phyloP scores from a whole-genome alignment of 345 rosid species.

The Pugionium cornutum region DNA sequence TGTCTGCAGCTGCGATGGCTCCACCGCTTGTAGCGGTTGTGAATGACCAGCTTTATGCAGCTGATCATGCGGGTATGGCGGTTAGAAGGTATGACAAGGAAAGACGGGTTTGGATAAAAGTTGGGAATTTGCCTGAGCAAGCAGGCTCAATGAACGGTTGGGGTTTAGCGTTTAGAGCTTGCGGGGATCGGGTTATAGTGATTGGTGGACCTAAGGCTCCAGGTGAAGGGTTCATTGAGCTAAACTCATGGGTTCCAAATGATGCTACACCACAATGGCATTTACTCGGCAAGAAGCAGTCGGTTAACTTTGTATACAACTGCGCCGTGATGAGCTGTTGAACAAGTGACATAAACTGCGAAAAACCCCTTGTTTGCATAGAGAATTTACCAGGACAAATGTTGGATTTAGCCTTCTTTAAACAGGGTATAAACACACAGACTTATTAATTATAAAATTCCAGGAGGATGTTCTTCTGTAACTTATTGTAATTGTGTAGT shows the following conservation, averaged over 20 bases:
- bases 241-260: slow-evolving; percentile 71
- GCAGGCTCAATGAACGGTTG: slow-evolving; percentile 70
- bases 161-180: slow-evolving; percentile 85
- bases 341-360: slow-evolving; percentile 17
- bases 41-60: slow-evolving; percentile 70
- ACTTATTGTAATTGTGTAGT: slow-evolving; percentile 34
- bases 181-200: slow-evolving; percentile 65
- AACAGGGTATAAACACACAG: slow-evolving; percentile 33
- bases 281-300: slow-evolving; percentile 54
- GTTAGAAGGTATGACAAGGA: slow-evolving; percentile 63
- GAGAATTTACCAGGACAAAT: neutral
- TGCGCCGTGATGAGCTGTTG: slow-evolving; percentile 89
- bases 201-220: slow-evolving; percentile 58
- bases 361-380: neutral
- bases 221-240: slow-evolving; percentile 58
- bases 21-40: slow-evolving; percentile 86
- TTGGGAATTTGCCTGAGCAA: slow-evolving; percentile 60
- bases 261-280: slow-evolving; percentile 63
- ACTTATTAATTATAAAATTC: slow-evolving; percentile 19
- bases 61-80: slow-evolving; percentile 55
- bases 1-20: slow-evolving; percentile 50
- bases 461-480: slow-evolving; percentile 15
- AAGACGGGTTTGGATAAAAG: slow-evolving; percentile 48
- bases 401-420: slow-evolving; percentile 14
- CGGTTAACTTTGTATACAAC: slow-evolving; percentile 66